Conservation (phyloP, 2,329 filamentous ascomycete genomes). For the Beauveria asiatica region DNA sequence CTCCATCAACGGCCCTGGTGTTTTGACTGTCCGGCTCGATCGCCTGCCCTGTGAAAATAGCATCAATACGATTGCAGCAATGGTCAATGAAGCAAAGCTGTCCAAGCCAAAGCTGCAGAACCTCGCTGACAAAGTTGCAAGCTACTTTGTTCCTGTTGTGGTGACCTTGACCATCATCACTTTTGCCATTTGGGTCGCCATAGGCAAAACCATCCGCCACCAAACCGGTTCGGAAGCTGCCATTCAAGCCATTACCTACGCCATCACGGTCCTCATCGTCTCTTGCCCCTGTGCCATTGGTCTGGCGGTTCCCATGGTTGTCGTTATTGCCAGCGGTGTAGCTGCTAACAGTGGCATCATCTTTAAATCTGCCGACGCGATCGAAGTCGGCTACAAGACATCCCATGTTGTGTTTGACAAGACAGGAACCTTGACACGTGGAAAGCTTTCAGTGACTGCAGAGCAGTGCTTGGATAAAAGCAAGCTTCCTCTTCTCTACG, state of each 20-base stretch:
- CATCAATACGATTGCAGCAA: conserved; percentile 55
- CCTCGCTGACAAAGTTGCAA: conserved; percentile 58
- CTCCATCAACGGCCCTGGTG: conserved; percentile 57
- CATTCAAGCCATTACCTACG: conserved; percentile 58
- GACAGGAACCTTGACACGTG: conserved; percentile 65
- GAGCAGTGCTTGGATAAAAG: conserved; percentile 7
- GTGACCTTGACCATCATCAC: conserved; percentile 48
- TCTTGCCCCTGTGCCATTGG: conserved; percentile 75
- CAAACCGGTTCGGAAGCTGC: conserved; percentile 40
- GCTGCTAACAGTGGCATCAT: conserved; percentile 58
- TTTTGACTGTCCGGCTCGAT: conserved; percentile 48
- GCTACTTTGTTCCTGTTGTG: conserved; percentile 61
- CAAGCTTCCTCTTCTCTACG: conserved; percentile 18
- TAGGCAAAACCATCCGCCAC: conserved; percentile 37
- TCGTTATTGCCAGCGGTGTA: conserved; percentile 61
- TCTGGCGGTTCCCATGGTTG: conserved; percentile 67
- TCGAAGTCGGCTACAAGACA: conserved; percentile 53
- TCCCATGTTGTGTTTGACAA: conserved; percentile 72
- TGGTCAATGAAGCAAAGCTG: conserved; percentile 64
- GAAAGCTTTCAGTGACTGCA: conserved; percentile 36
- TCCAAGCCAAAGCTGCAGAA: conserved; percentile 62
- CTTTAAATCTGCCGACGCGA: conserved; percentile 56
- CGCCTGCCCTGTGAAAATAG: conserved; percentile 63
- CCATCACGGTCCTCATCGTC: conserved; percentile 63
- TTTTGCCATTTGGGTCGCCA: conserved; percentile 57